Percentiles rank a stretch among this genome's conserved stretches.
These are phyloP conservation scores for Coprinopsis cinerea DNA, from an alignment of 768 basidiomycete species.

Conservation along the genomic window DNA sequence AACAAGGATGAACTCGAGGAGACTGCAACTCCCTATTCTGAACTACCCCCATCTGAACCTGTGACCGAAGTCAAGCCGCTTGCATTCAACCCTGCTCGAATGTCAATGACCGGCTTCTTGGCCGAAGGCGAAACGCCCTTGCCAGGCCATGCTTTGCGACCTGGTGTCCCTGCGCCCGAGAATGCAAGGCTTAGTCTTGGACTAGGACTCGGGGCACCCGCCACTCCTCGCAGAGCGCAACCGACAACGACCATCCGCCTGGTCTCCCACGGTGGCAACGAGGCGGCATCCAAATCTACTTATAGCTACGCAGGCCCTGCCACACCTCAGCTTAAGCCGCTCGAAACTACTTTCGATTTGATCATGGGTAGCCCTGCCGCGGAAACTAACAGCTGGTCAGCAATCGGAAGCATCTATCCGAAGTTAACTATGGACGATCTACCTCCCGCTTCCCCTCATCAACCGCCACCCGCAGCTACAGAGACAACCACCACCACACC, in stretches of 20 bases:
- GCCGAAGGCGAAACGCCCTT: slow-evolving; percentile 41
- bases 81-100: slow-evolving; percentile 33
- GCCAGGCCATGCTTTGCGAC: slow-evolving; percentile 52
- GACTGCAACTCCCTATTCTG: slow-evolving; percentile 38
- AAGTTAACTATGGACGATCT: slow-evolving; percentile 30
- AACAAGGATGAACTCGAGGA: slow-evolving; percentile 34
- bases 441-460: slow-evolving; percentile 27
- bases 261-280: slow-evolving; percentile 29
- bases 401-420: slow-evolving; percentile 32
- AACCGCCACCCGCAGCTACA: slow-evolving; percentile 10
- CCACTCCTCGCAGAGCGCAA: neutral
- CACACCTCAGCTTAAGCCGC: slow-evolving; percentile 64
- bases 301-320: slow-evolving; percentile 18
- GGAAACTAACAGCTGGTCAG: slow-evolving; percentile 12
- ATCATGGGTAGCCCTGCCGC: slow-evolving; percentile 48
- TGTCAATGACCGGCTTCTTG: slow-evolving; percentile 18
- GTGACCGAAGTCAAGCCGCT: slow-evolving; percentile 24
- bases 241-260: slow-evolving; percentile 33
- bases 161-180: slow-evolving; percentile 54
- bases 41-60: slow-evolving; percentile 28
- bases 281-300: slow-evolving; percentile 14
- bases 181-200: slow-evolving; percentile 60
- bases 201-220: slow-evolving; percentile 20
- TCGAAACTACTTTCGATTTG: slow-evolving; percentile 64
- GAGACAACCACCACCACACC: slow-evolving; percentile 6